Conservation (phyloP, 176 grass and related monocot species). For the Raddia distichophylla region DNA sequence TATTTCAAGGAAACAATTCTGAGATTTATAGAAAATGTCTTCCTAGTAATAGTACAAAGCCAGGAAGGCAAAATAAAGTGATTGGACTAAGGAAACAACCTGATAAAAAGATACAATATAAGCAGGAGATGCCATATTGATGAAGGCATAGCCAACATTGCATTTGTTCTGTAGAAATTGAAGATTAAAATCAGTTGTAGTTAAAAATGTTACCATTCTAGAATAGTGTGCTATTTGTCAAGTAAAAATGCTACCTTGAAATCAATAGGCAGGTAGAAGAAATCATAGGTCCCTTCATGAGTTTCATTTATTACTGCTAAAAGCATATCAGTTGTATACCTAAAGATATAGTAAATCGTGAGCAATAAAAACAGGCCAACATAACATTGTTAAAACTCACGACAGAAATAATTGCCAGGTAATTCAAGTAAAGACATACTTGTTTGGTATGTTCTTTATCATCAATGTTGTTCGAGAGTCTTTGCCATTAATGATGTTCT, state of each 20-base stretch:
- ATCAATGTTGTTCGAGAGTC: slow-evolving; percentile 58
- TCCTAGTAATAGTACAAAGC: slow-evolving; percentile 9
- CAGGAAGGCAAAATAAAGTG: slow-evolving; percentile 4
- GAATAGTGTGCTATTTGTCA: slow-evolving; percentile 6
- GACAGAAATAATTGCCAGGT: not conserved
- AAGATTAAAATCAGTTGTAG: slow-evolving; percentile 3
- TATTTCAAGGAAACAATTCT: slow-evolving; percentile 1
- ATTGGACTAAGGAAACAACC: slow-evolving; percentile 28
- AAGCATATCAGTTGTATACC: slow-evolving; percentile 55
- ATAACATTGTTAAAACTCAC: not conserved
- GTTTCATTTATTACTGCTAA: slow-evolving; percentile 61
- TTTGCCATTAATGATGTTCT: slow-evolving; percentile 55
- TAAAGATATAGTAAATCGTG: slow-evolving; percentile 26
- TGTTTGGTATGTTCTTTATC: slow-evolving; percentile 71
- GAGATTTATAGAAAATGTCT: not conserved
- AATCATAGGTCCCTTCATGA: slow-evolving; percentile 58
- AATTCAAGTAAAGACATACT: slow-evolving; percentile 39
- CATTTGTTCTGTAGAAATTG: slow-evolving; percentile 58
- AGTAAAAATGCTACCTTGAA: slow-evolving; percentile 49
- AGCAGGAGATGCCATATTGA: slow-evolving; percentile 52
- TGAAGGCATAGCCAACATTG: slow-evolving; percentile 69
- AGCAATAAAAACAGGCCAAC: slow-evolving; percentile 17
- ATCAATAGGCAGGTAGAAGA: slow-evolving; percentile 63
- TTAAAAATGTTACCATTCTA: not conserved
- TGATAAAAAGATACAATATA: slow-evolving; percentile 56